Base-by-base conservation (phyloP, 768 basidiomycete species). In the Crepidotus variabilis region DNA sequence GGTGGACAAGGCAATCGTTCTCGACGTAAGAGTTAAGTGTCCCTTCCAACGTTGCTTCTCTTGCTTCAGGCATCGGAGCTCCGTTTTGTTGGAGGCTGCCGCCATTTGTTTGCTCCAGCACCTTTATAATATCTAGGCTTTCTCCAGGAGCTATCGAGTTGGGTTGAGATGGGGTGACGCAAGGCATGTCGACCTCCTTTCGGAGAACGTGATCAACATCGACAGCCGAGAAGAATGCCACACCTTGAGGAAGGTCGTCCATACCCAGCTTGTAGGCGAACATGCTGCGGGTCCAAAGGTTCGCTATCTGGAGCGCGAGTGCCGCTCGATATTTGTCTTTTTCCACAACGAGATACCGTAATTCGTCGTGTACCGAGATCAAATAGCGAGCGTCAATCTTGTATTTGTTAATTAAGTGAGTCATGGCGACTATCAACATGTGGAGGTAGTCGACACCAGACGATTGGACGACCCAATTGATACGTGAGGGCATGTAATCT, bases 401-500 rank as follows among this genome's bases (percentile, higher is more conserved):
- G 73, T 95, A 98, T 53, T 83, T 86, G 47, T 72, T 69, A 55
- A 88, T 85, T 35, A 99, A 82, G 68, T 96, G 80, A 58, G 94
- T 85, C 95, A 98, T 98, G 5, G 93, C 83, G 48, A 95, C 92
- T 65, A 99, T 93, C 57, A 98, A 82, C 36, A 99, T 85, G 65
- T 99, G 97, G 8, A 98, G 86, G 67, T 99, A 98, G 70, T 98
- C 97, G 45, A 98, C 96, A 2, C 96, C 97, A 0, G 94, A 97
- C 2, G 95, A 98, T 65, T 98, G 97, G 6, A 98, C 97, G 50
- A 95, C 97, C 97, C 97, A 98, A 67, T 99, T 99, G 75, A 98
- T 95, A 45, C 97, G 85, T 6, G 94, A 97, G 0, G 97, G 89
- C 81, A 98, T 88, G 69, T 92, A 98, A 60, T 95, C 92, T 0